These are phyloP conservation scores for Calonectria naviculata DNA, from an alignment of 2,329 filamentous ascomycete species.

Conservation along the genomic window DNA sequence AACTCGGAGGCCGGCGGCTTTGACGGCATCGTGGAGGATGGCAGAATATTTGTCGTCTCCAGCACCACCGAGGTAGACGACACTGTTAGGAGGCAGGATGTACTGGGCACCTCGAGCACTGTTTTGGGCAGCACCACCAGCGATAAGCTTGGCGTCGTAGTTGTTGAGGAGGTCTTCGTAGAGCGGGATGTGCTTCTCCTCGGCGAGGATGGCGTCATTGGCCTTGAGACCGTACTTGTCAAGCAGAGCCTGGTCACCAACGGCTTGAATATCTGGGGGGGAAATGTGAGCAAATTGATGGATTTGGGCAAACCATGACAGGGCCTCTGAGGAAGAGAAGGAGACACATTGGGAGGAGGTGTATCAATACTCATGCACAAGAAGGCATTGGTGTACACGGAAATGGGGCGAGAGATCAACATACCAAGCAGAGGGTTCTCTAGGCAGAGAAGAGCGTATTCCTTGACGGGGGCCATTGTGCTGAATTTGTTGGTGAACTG, in stretches of 20 bases:
- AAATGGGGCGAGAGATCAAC: constrained; percentile 42
- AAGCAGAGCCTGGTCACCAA: constrained; percentile 84
- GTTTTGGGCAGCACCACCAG: constrained; percentile 97
- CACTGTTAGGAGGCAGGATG: constrained; percentile 88
- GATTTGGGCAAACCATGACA: background rate
- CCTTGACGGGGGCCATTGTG: constrained; percentile 79
- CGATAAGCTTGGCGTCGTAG: constrained; percentile 93
- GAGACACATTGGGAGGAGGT: constrained; percentile 21
- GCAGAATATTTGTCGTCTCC: constrained; percentile 97
- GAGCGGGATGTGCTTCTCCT: constrained; percentile 87
- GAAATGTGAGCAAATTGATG: constrained; percentile 28
- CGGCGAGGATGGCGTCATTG: constrained; percentile 97
- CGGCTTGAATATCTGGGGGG: constrained; percentile 84
- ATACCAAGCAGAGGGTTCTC: constrained; percentile 97
- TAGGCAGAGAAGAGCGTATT: constrained; percentile 90
- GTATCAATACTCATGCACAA: background rate
- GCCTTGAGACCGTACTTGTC: constrained; percentile 93
- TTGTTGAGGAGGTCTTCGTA: constrained; percentile 96
- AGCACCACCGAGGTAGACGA: constrained; percentile 93
- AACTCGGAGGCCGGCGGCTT: constrained; percentile 88
- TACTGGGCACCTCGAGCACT: constrained; percentile 97
- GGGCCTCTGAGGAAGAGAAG: too few species aligned
- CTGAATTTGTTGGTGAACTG: constrained; percentile 34
- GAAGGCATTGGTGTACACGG: background rate
- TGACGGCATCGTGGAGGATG: constrained; percentile 86